Base-by-base conservation (phyloP, 352 stramenopile genomes). In the Plasmopara muralis region DNA sequence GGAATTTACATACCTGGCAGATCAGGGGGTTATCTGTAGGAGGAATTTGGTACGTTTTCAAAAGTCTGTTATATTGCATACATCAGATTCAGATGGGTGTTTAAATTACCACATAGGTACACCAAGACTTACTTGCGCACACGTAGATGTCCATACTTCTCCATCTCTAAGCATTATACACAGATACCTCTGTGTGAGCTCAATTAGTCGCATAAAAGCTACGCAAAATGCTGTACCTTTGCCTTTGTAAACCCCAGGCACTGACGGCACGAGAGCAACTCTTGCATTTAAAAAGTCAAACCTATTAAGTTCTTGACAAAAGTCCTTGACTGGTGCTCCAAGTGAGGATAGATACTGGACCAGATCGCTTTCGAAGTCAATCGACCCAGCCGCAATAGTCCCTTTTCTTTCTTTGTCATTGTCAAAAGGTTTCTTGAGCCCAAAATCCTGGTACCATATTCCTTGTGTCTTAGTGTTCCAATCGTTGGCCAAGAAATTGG, bases 401-500 rank as follows among this genome's bases (percentile, higher is more conserved):
- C 28, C 16, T 16, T 55, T 42, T 9, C 73, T 62, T 28, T 70
- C 62, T 1, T 68, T 47, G 1, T 69, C 58, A 49, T 52, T 65
- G 13, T 73, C 70, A 35, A 43, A 47, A 34, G 79, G 48, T n/a
- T 71, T 54, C 39, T 83, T 85, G 0, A 90, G 64, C 0, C 63
- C 68, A 59, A 95, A 95, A 43, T 93, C 83, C 53, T 95, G 81
- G 9, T 65, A 78, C 80, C 81, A 95, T 5, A 95, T 61, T 6
- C 77, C 85, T 50, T 95, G 81, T 4, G 79, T 93, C 66, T 95
- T 95, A 45, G 71, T 73, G 57, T 87, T 68, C 79, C 83, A 92
- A 55, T 95, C 85, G 29, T 68, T 70, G 0, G 75, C 50, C 30
- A 95, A 64, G 44, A 93, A 91, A 47, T 95, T 95, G 20, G 85